Evolutionary conservation across 345 rosid species (phyloP), one percentile per base, ranked within the genome.

Genomic region (Arabis alpina): DNA sequence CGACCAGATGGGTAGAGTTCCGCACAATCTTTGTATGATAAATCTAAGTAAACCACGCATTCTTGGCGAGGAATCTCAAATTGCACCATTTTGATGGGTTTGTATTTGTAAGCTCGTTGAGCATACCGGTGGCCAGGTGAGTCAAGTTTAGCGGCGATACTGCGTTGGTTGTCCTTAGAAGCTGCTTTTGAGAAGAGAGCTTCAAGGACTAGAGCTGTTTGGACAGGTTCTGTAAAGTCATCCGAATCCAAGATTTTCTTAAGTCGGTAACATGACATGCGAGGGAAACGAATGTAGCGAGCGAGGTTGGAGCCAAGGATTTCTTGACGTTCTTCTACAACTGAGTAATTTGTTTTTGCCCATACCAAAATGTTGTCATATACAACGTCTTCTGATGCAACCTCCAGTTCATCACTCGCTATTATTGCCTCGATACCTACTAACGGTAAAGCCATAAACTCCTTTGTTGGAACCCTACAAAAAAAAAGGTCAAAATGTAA

Each of bases 401-500:
- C 77, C 63, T 79, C 81, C 32, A 93, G 84, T 71, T 82, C 85
- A 72, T 86, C 86, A 55, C 92, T 87, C 55, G 86, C 76, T 56
- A 93, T 75, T 56, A 93, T 82, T n/a, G 88, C 89, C 86, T 84
- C 90, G 16, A 93, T 69, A 56, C 93, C 96, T 64, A 85, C 83
- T 61, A 93, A 72, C 23, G 98, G 96, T 83, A 93, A 88, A 76
- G 79, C 78, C 70, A 88, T 76, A 25, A 73, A 2, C 44, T 27
- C 52, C 12, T 40, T 39, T 14, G 8, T 0, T 5, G 5, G 13
- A 24, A 24, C 10, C 52, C 76, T 64, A 37, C 13, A n/a, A n/a
- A 36, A 23, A 61, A 7, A 30, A 54, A 24, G 4, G 5, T 28
- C 10, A 23, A n/a, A 57, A 69, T 2, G 16, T 32, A 34, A 68